Evolutionary conservation across 83 land plant genomes (phyloP).

Genomic region (Picea abies): DNA sequence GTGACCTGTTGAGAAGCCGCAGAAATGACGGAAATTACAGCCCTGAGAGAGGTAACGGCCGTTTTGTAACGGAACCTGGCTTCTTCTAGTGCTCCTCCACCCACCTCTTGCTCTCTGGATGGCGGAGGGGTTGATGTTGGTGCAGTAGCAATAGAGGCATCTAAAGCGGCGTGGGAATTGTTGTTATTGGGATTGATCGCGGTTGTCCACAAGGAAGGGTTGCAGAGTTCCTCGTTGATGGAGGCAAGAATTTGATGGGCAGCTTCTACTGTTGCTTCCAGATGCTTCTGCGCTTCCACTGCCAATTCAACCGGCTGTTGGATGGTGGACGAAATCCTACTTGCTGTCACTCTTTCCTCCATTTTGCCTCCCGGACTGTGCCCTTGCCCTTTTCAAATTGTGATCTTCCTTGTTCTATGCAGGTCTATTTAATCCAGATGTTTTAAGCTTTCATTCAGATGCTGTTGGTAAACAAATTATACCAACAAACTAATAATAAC

Average conservation of each 20-base stretch:
- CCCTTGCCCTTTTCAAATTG: too few relatives aligned
- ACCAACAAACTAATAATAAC: too few relatives aligned
- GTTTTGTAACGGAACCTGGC: slow-evolving; percentile 74
- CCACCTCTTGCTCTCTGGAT: slow-evolving; percentile 20
- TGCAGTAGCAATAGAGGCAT: slow-evolving; percentile 18
- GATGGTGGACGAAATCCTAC: too few relatives aligned
- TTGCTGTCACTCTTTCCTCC: too few relatives aligned
- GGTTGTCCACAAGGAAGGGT: slow-evolving; percentile 74
- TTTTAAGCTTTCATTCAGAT: too few relatives aligned
- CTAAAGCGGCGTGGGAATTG: slow-evolving; percentile 4
- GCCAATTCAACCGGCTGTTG: slow-evolving; percentile 41
- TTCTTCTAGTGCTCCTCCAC: slow-evolving; percentile 69
- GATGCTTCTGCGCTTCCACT: slow-evolving; percentile 66
- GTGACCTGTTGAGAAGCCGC: too few relatives aligned
- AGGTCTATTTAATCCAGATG: too few relatives aligned
- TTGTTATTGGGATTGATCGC: slow-evolving; percentile 15
- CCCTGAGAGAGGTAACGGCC: slow-evolving; percentile 66
- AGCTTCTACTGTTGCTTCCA: slow-evolving; percentile 77
- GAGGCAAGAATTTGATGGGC: slow-evolving; percentile 85
- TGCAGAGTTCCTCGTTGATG: slow-evolving; percentile 94
- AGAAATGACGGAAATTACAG: slow-evolving; percentile 64
- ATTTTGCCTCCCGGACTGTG: too few relatives aligned
- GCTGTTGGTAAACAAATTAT: too few relatives aligned
- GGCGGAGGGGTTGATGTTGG: slow-evolving; percentile 8
- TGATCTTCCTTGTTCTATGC: too few relatives aligned